Evolutionary conservation across 225 moss, liverwort and hornwort genomes (phyloP).

Genomic region (Neckera pumila): DNA sequence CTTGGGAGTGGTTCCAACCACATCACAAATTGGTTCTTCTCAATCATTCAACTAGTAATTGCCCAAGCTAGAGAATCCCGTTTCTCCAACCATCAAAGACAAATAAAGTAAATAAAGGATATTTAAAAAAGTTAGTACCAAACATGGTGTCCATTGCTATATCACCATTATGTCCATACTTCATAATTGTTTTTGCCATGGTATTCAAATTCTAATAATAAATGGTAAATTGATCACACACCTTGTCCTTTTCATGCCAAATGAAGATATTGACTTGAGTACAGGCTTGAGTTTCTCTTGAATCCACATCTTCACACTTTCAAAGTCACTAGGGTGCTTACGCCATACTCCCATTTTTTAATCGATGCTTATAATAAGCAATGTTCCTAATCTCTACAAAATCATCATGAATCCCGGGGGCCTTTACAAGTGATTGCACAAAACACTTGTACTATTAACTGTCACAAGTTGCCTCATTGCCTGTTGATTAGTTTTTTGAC

Average conservation of each 20-base stretch:
- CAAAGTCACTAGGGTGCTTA: not conserved
- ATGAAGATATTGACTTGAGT: not conserved
- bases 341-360: not conserved
- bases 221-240: not conserved
- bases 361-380: not conserved
- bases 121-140: not conserved
- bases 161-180: not conserved
- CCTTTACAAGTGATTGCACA: no score
- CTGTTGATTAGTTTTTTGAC: no score
- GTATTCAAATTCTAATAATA: not conserved
- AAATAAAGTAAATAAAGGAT: not conserved
- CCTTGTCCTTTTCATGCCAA: not conserved
- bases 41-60: no score
- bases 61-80: no score
- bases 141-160: not conserved
- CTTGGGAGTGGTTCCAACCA: no score
- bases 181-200: not conserved
- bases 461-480: no score
- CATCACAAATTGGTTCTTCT: no score
- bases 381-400: not conserved
- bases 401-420: not conserved
- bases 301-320: not conserved
- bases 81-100: no score
- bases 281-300: fast-evolving
- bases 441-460: no score